Evolutionary conservation across 2,329 filamentous ascomycete species (phyloP).

Genomic region (Exserohilum turcica): DNA sequence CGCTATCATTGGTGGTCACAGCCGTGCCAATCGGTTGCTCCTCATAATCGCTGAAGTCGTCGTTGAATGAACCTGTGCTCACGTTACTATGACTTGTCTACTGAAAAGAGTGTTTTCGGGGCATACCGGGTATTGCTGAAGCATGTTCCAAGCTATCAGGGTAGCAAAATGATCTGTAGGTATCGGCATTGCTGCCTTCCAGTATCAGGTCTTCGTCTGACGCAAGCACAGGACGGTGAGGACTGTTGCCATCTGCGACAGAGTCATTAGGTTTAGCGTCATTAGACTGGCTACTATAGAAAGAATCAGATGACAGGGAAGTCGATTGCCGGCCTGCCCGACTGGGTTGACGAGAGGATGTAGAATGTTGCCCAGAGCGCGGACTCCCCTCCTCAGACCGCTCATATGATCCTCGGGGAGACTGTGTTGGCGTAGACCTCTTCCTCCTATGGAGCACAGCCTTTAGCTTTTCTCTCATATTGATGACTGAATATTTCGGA

Average conservation of each 20-base stretch:
- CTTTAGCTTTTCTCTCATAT: slow-evolving; percentile 27
- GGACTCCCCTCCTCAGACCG: slow-evolving; percentile 7
- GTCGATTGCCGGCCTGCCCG: neutral
- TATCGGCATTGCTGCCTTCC: slow-evolving; percentile 33
- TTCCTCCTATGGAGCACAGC: slow-evolving; percentile 21
- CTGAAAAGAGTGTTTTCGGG: neutral
- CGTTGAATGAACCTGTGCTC: slow-evolving; percentile 4
- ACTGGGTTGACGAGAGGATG: neutral
- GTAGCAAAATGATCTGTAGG: slow-evolving; percentile 18
- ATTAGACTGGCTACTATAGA: neutral
- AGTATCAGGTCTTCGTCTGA: slow-evolving; percentile 13
- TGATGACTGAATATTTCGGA: neutral
- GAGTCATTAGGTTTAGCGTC: slow-evolving; percentile 18
- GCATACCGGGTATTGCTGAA: slow-evolving; percentile 16
- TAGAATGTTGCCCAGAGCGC: slow-evolving; percentile 3
- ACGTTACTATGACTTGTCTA: neutral
- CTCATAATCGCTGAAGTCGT: neutral
- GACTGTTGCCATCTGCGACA: slow-evolving; percentile 30
- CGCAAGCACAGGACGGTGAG: slow-evolving; percentile 25
- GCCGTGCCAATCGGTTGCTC: slow-evolving; percentile 5
- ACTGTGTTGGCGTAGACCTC: slow-evolving; percentile 12
- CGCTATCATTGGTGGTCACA: slow-evolving; percentile 1
- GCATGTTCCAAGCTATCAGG: slow-evolving; percentile 6
- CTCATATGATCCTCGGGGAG: slow-evolving; percentile 12
- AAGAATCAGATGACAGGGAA: neutral